These are phyloP conservation scores for Suillus placidus DNA, from an alignment of 768 basidiomycete species.

Conservation along the genomic window DNA sequence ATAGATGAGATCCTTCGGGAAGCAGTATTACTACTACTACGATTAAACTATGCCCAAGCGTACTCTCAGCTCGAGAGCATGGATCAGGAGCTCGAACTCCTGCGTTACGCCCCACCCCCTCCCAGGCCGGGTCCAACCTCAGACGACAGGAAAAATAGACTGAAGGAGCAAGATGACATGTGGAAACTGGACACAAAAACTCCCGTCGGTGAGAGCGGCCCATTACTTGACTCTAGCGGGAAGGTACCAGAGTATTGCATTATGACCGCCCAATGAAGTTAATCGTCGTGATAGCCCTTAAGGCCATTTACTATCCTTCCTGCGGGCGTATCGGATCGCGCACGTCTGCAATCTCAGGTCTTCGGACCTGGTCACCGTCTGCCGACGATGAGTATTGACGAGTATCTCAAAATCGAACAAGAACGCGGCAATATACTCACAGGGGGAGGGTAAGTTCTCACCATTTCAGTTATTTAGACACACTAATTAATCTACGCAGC, in stretches of 20 bases:
- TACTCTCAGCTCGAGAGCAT: conserved; percentile 67
- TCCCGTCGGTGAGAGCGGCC: conserved; percentile 51
- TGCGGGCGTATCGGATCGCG: conserved; percentile 64
- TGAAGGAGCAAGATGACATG: conserved; percentile 51
- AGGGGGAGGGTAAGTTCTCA: conserved; percentile 74
- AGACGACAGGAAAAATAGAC: conserved; percentile 43
- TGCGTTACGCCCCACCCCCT: conserved; percentile 55
- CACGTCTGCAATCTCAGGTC: conserved; percentile 74
- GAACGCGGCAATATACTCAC: conserved; percentile 85
- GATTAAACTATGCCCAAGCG: conserved; percentile 71
- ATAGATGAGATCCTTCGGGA: conserved; percentile 70
- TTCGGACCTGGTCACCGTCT: conserved; percentile 83
- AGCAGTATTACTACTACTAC: conserved; percentile 68
- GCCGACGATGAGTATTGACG: conserved; percentile 95
- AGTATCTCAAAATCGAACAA: conserved; percentile 87
- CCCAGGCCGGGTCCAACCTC: conserved; percentile 32
- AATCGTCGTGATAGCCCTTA: conserved; percentile 59
- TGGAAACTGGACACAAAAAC: conserved; percentile 74
- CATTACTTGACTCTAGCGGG: conserved; percentile 74
- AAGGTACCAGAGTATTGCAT: conserved; percentile 51
- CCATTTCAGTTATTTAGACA: conserved; percentile 6
- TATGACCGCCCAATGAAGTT: conserved; percentile 9
- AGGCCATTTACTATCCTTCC: conserved; percentile 94
- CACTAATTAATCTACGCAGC: conserved; percentile 39
- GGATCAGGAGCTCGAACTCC: conserved; percentile 71